phyloP scores from a whole-genome alignment of 345 rosid species.

The rapeseed (Brassica napus) region Da-Ae NC_063436.1:8905501-8906000 shows the following conservation, averaged over 20 bases:
- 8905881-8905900: constrained; percentile 59
- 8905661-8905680: constrained; percentile 48
- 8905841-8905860: constrained; percentile 74
- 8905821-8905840: constrained; percentile 74
- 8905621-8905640: constrained; percentile 48
- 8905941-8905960: constrained; percentile 52
- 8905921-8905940: constrained; percentile 69
- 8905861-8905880: constrained; percentile 72
- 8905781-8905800: constrained; percentile 69
- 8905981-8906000: constrained; percentile 35
- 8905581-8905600: not conserved
- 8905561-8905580: constrained; percentile 22
- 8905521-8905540: constrained; percentile 33
- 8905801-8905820: constrained; percentile 70
- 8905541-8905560: constrained; percentile 17
- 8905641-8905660: constrained; percentile 59
- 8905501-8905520: constrained; percentile 33
- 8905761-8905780: constrained; percentile 78
- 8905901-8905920: constrained; percentile 79
- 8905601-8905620: constrained; percentile 42
- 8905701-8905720: constrained; percentile 48
- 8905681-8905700: constrained; percentile 52
- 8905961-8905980: constrained; percentile 42
- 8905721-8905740: constrained; percentile 43
- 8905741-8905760: constrained; percentile 81